A percentile compares a stretch with the other conserved stretches of the same genome.
Evolutionary conservation across 2,329 filamentous ascomycete genomes (phyloP).

Genomic region (Aspergillus cejpii): DNA sequence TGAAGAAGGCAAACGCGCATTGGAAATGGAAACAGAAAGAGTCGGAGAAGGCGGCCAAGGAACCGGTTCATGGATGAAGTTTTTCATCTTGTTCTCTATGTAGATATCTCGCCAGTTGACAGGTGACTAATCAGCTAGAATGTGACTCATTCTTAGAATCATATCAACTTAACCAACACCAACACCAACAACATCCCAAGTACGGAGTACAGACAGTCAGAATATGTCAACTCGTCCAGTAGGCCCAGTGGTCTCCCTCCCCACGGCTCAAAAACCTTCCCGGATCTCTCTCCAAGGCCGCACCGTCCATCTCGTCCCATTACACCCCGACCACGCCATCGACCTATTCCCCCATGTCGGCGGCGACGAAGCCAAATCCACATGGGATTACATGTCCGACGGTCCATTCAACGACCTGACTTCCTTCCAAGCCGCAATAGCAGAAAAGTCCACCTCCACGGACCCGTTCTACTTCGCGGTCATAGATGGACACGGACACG

Average conservation of each 20-base stretch:
- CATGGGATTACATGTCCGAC: constrained; percentile 40
- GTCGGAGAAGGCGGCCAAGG: background rate
- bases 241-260: background rate
- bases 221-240: background rate
- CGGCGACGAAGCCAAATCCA: constrained; percentile 13
- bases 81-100: no score
- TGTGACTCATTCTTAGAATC: background rate
- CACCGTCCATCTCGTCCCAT: constrained; percentile 25
- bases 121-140: no score
- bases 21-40: background rate
- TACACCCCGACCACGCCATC: constrained; percentile 23
- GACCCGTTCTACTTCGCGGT: constrained; percentile 45
- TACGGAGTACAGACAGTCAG: background rate
- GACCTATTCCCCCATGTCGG: constrained; percentile 27
- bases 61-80: no score
- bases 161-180: background rate
- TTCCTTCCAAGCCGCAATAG: constrained; percentile 26
- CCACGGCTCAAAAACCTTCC: constrained; percentile 8
- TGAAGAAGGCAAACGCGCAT: background rate
- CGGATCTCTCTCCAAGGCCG: constrained; percentile 17
- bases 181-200: background rate
- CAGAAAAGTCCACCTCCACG: constrained; percentile 17
- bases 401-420: constrained; percentile 32
- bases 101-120: no score
- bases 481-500: constrained; percentile 32